Evolutionary conservation across 306 rosid species (phyloP), one percentile per base, ranked within the genome.

Genomic region (Sicyos edulis): DNA sequence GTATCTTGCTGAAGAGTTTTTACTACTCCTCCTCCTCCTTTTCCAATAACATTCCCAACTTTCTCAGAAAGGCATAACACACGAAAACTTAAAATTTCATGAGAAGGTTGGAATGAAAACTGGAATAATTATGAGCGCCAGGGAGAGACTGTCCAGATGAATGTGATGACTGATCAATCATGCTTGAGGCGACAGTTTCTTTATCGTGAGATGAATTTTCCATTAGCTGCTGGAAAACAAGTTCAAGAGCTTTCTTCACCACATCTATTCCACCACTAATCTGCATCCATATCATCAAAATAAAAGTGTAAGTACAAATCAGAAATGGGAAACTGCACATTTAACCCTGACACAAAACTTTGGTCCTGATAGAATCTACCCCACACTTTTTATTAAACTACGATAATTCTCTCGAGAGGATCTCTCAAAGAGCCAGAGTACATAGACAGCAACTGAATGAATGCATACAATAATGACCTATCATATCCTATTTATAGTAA

Each of bases 31-130:
- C 99, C 66, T 75, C 99, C 99, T 73, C 99, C 99, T 82, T 89
- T 91, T 71, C 97, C 97, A 77, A 95, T 95, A 72, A 95, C 74
- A 74, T 82, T 86, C 40, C 99, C 97, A 63, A 86, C 95, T 73
- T 86, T 95, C 50, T 91, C 99, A 47, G 81, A 78, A 16, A 79
- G 91, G 82, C 99, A 95, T 81, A 91, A 54, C 72, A 95, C 77
- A 62, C 92, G 89, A 65, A 85, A 88, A 55, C 89, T 87, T 47
- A 89, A 85, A 61, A 85, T 82, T 56, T 95, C 97, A 75, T 78
- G 88, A 40, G 85, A 55, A 81, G 84, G 78, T 61, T 85, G 85
- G 91, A 79, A 74, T 81, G 84, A 75, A 68, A 78, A 59, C 72
- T 80, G 3, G 80, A 84, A 68, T 80, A 68, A 9, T 34, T 80